Percentiles rank a stretch among this genome's conserved stretches.
phyloP scores from a whole-genome alignment of 495 filamentous ascomycete species.

The Annulohypoxylon maeteangense region DNA sequence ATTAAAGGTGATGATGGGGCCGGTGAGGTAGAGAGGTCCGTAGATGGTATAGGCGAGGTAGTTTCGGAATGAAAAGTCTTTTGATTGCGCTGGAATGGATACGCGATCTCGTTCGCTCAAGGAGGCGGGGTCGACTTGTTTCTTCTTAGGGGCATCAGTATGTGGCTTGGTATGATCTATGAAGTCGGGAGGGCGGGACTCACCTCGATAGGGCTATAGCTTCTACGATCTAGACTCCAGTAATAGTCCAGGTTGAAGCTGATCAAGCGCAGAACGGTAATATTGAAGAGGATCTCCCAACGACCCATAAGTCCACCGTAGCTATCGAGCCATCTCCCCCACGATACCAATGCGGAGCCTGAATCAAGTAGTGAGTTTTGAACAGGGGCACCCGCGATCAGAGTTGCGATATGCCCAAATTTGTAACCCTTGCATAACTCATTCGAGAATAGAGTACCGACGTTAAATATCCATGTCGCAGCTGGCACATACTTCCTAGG shows the following conservation, averaged over 20 bases:
- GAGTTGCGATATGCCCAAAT: conserved; percentile 67
- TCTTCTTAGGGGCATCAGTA: conserved; percentile 91
- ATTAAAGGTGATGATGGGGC: conserved; percentile 97
- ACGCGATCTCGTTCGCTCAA: conserved; percentile 91
- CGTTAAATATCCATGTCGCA: conserved; percentile 95
- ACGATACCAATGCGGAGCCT: conserved; percentile 57
- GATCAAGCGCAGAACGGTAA: conserved; percentile 91
- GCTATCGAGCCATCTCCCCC: conserved; percentile 75
- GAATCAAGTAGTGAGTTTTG: conserved; percentile 46
- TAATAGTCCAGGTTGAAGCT: conserved; percentile 98
- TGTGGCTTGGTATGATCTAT: conserved; percentile 7
- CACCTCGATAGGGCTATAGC: conserved; percentile 85
- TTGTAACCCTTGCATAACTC: conserved; percentile 84
- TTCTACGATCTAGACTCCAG: conserved; percentile 80
- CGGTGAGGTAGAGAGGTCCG: conserved; percentile 90
- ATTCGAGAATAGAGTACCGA: conserved; percentile 86
- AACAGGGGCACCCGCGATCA: conserved; percentile 56
- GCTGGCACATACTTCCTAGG: conserved; percentile 73
- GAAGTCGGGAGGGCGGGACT: conserved; percentile 45
- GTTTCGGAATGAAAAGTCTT: conserved; percentile 81
- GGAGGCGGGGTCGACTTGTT: conserved; percentile 85
- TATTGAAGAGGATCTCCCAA: conserved; percentile 97
- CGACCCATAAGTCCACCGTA: conserved; percentile 83
- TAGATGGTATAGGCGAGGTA: conserved; percentile 91
- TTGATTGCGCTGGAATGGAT: conserved; percentile 72